Evolutionary conservation across 2,329 filamentous ascomycete species (phyloP), one percentile per base, ranked within the genome.

Genomic region (Pseudogymnoascus sp.): DNA sequence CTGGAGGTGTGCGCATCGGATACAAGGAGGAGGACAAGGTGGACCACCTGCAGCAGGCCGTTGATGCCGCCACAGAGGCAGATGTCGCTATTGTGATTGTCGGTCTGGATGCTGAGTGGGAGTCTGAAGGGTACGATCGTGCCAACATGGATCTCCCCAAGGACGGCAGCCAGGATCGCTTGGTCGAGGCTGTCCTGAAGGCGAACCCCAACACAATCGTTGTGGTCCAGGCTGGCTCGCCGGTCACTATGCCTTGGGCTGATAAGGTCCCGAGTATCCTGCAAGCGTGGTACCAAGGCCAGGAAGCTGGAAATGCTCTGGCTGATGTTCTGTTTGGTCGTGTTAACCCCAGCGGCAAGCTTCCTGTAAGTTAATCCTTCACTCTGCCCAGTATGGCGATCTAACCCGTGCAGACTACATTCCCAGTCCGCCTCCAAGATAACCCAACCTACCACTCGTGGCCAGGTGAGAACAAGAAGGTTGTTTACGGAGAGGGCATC

Each of bases 391-490:
- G 47, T 6, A 51, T 23, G 23, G 31, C 63, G 67, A 62, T 67
- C 63, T 45, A 62, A 60, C 64, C 2, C 61, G 51, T 51, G 2
- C 60, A 84, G 81, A 80, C 80, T 42, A 90, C 87, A 0, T 91
- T 90, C 74, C 88, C 89, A 3, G 80, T 76, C 59, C 76, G 79
- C 7, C 77, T 86, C 29, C 79, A 87, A 70, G 86, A 90, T 68
- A 86, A 87, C 29, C 88, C 88, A 1, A 85, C 88, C 0, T 89
- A 84, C 75, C 82, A 87, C 73, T 90, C 88, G 73, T 91, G 87
- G 84, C 86, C 86, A 0, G 86, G 86, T 61, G 87, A 90, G 75
- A 87, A 89, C 71, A 75, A 83, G 59, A 81, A 84, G 68, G 86
- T 88, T 0, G 73, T 87, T 1, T 91, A 91, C 71, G 87, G 86